These are phyloP conservation scores for Xerocomus brunneocitrinus DNA, from an alignment of 768 basidiomycete species.

Conservation along the genomic window DNA sequence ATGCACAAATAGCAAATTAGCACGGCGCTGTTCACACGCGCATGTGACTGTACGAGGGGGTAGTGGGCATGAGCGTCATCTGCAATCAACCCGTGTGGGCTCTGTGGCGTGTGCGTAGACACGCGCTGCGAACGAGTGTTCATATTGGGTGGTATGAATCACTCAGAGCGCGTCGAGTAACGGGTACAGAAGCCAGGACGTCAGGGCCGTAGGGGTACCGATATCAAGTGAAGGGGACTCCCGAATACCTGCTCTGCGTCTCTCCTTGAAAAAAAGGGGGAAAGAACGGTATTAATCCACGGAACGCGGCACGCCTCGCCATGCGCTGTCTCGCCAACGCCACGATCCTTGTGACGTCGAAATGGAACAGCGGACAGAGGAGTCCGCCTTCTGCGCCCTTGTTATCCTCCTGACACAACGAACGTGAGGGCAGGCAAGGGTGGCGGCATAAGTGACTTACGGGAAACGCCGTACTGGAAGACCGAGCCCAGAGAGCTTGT, in stretches of 20 bases:
- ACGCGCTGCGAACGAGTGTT: conserved; percentile 62
- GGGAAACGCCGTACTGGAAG: too few relatives aligned
- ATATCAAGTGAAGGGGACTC: not conserved
- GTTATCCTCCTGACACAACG: too few relatives aligned
- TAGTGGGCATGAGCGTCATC: conserved; percentile 65
- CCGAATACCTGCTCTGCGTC: conserved; percentile 12
- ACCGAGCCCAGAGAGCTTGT: too few relatives aligned
- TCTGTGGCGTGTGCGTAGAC: conserved; percentile 33
- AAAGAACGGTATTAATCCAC: not conserved
- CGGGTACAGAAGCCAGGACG: conserved; percentile 22
- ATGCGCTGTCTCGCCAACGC: too few relatives aligned
- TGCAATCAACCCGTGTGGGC: conserved; percentile 39
- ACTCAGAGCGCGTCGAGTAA: conserved; percentile 48
- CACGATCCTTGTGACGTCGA: too few relatives aligned
- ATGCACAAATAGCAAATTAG: too few relatives aligned
- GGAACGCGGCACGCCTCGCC: conserved; percentile 12
- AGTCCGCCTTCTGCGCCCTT: too few relatives aligned
- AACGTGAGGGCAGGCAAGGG: too few relatives aligned
- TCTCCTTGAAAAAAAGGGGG: conserved; percentile 13
- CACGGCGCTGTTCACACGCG: not conserved
- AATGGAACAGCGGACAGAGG: too few relatives aligned
- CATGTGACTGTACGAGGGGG: conserved; percentile 38
- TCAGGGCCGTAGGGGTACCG: conserved; percentile 8
- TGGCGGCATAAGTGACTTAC: too few relatives aligned
- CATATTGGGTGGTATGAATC: conserved; percentile 61